A percentile compares a stretch with the other conserved stretches of the same genome.
phyloP scores from a whole-genome alignment of 257 asterid species.

The Orobanche coerulescens region DNA sequence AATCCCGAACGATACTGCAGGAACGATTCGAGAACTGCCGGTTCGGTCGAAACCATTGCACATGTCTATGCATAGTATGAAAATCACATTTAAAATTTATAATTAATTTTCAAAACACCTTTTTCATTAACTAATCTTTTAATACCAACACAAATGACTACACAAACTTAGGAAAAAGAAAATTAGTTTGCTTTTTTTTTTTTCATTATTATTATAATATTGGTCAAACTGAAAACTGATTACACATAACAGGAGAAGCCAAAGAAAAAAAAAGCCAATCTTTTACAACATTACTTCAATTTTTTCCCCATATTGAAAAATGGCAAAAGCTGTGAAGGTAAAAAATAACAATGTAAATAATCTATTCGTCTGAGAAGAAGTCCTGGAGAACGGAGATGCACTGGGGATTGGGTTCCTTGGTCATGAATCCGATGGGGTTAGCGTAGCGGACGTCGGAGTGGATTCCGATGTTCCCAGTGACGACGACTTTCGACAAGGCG shows the following conservation, averaged over 20 bases:
- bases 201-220: background rate
- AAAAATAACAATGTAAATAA: background rate
- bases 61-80: too few relatives aligned
- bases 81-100: too few relatives aligned
- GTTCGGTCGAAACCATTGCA: too few relatives aligned
- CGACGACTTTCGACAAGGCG: slow-evolving; percentile 17
- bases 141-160: too few relatives aligned
- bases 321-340: slow-evolving; percentile 8
- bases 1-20: too few relatives aligned
- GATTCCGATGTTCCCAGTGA: slow-evolving; percentile 35
- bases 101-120: too few relatives aligned
- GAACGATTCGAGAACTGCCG: too few relatives aligned
- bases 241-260: slow-evolving; percentile 15
- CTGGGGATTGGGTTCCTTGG: slow-evolving; percentile 13
- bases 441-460: slow-evolving; percentile 27
- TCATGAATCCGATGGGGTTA: slow-evolving; percentile 40
- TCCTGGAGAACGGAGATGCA: slow-evolving; percentile 32
- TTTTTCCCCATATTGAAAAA: background rate
- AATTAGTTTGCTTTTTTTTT: background rate
- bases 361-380: background rate
- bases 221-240: background rate
- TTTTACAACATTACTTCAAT: background rate
- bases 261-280: background rate
- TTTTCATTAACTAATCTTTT: too few relatives aligned
- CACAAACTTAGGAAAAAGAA: too few relatives aligned